Evolutionary conservation across 1,284 basidiomycete species (phyloP).

Genomic region (Mycosarcoma mackinlayi): DNA sequence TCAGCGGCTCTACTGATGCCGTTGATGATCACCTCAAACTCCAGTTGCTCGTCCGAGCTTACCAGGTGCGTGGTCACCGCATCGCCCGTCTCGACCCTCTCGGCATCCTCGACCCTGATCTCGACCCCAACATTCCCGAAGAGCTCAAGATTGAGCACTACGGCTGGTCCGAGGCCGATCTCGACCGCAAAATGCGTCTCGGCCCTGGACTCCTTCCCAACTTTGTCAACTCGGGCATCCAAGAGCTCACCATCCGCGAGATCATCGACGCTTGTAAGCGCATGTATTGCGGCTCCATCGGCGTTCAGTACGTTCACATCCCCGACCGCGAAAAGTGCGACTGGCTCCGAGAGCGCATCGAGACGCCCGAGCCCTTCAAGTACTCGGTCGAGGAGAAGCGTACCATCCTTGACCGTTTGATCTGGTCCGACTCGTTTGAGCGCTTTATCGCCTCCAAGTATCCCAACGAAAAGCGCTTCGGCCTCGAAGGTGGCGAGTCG

Average conservation of each 20-base stretch:
- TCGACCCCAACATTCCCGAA: conserved; percentile 69
- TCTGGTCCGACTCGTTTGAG: conserved; percentile 99
- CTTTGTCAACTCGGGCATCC: conserved; percentile 83
- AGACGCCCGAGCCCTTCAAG: conserved; percentile 97
- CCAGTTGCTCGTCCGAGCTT: conserved; percentile 78
- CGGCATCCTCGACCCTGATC: conserved; percentile 88
- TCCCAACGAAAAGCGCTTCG: conserved; percentile 99
- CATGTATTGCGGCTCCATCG: conserved; percentile 95
- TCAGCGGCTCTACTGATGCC: conserved; percentile 75
- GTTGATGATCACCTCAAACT: conserved; percentile 91
- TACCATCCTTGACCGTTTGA: conserved; percentile 97
- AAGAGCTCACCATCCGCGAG: conserved; percentile 88
- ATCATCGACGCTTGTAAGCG: conserved; percentile 91
- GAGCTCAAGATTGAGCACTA: conserved; percentile 72
- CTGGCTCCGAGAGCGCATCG: conserved; percentile 97
- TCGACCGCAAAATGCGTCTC: conserved; percentile 92
- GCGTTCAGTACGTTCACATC: conserved; percentile 98
- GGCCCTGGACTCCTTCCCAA: conserved; percentile 96
- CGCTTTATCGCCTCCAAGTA: conserved; percentile 98
- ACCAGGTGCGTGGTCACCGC: conserved; percentile 98
- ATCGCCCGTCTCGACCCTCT: conserved; percentile 95
- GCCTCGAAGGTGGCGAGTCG: conserved; percentile 96
- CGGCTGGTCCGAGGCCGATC: conserved; percentile 91
- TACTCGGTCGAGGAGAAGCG: conserved; percentile 98
- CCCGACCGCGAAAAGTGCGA: conserved; percentile 98